Evolutionary conservation across 2,329 filamentous ascomycete species (phyloP).

Genomic region (Colletotrichum scovillei): DNA sequence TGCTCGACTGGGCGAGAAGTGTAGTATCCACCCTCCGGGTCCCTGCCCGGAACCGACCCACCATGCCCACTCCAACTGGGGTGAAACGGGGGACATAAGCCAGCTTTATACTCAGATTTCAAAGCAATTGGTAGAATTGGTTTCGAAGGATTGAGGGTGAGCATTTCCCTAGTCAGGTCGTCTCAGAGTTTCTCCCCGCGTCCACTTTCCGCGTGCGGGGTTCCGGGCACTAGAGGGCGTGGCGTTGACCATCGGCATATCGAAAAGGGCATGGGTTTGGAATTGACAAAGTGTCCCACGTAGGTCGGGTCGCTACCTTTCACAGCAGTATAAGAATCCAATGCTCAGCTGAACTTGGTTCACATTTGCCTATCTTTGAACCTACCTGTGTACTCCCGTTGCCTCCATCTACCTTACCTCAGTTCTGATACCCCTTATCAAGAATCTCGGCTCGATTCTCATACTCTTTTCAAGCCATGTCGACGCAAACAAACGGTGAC

Average conservation of each 20-base stretch:
- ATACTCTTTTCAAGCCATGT: slow-evolving; percentile 18
- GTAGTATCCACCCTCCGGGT: slow-evolving; percentile 5
- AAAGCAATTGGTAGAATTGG: slow-evolving; percentile 8
- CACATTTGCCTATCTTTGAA: not conserved
- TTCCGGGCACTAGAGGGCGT: slow-evolving; percentile 25
- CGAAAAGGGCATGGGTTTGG: slow-evolving; percentile 19
- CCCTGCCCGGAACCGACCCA: not conserved
- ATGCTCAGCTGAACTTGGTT: not conserved
- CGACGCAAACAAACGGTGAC: slow-evolving; percentile 12
- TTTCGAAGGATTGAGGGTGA: slow-evolving; percentile 1
- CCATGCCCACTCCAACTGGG: not conserved
- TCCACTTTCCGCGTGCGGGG: slow-evolving; percentile 34
- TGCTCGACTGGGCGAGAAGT: not conserved
- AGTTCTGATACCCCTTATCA: not conserved
- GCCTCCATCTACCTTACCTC: too few species aligned
- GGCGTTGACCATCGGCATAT: slow-evolving; percentile 28
- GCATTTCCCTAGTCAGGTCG: not conserved
- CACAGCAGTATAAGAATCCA: slow-evolving; percentile 16
- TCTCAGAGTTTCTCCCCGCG: slow-evolving; percentile 17
- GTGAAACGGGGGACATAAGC: not conserved
- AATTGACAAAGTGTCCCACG: not conserved
- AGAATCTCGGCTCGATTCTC: not conserved
- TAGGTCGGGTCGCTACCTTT: slow-evolving; percentile 10
- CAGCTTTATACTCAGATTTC: slow-evolving; percentile 2
- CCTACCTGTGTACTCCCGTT: not conserved